Evolutionary conservation across 1,139 yeast genomes (phyloP).

Genomic region (Candida sanyaensis): DNA sequence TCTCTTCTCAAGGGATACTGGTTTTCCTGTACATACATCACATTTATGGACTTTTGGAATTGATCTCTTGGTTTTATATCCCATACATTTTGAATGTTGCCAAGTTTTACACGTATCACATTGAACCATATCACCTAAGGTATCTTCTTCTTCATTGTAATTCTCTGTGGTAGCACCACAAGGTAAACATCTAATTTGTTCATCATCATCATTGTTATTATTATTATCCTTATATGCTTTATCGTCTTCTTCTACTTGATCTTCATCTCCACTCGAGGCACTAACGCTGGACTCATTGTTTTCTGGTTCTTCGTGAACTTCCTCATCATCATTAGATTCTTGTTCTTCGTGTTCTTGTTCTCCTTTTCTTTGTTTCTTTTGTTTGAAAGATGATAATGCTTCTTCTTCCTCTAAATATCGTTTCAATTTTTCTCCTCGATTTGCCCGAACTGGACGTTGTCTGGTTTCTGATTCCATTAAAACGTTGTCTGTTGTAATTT

Average conservation of each 20-base stretch:
- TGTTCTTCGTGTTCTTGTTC: background rate
- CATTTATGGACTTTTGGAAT: constrained; percentile 38
- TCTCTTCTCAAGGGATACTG: background rate
- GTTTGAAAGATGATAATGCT: background rate
- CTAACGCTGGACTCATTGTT: background rate
- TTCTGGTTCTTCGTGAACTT: background rate
- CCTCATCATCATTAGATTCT: background rate
- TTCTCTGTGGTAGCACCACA: constrained; percentile 69
- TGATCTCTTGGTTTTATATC: constrained; percentile 33
- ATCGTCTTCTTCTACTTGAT: background rate
- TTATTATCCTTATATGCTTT: constrained; percentile 17
- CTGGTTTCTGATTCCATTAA: background rate
- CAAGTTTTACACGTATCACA: constrained; percentile 80
- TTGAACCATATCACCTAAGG: constrained; percentile 63
- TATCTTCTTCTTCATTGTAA: constrained; percentile 60
- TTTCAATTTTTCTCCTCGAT: constrained; percentile 2
- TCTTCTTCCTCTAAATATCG: constrained; percentile 1
- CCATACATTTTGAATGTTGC: constrained; percentile 83
- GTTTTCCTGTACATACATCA: constrained; percentile 25
- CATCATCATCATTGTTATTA: constrained; percentile 24
- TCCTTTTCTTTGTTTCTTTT: background rate
- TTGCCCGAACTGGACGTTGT: constrained; percentile 3
- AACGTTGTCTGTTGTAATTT: background rate
- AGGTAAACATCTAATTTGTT: constrained; percentile 60
- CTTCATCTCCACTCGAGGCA: constrained; percentile 6